phyloP scores from a whole-genome alignment of 1,284 basidiomycete species.

The Sporisorium graminicola region DNA sequence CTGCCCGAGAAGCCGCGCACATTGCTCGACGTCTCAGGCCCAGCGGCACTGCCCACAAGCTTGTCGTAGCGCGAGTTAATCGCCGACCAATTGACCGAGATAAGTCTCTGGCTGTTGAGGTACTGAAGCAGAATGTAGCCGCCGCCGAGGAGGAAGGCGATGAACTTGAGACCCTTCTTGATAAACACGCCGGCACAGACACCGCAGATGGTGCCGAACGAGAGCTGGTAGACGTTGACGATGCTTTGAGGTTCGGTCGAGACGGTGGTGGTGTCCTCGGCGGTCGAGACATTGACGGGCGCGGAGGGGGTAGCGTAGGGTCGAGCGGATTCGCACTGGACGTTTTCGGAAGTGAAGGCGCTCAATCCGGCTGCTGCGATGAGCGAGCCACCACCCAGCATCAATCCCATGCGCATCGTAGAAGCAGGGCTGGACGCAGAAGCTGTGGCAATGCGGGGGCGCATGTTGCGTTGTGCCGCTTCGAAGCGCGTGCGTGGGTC shows the following conservation, averaged over 20 bases:
- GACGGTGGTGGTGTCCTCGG: conserved; percentile 19
- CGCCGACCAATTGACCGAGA: conserved; percentile 84
- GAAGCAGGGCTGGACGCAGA: conserved; percentile 19
- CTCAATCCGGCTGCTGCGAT: conserved; percentile 28
- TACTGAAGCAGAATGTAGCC: conserved; percentile 66
- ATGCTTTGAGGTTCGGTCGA: conserved; percentile 74
- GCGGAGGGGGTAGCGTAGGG: conserved; percentile 31
- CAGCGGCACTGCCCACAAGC: conserved; percentile 78
- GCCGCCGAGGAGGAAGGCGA: conserved; percentile 84
- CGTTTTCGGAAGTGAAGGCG: conserved; percentile 14
- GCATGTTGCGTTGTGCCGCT: neutral
- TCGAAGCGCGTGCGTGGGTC: conserved; percentile 27
- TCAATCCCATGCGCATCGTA: conserved; percentile 22
- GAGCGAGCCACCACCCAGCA: conserved; percentile 38
- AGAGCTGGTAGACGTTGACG: conserved; percentile 83
- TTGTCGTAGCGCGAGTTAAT: conserved; percentile 77
- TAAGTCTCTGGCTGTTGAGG: conserved; percentile 70
- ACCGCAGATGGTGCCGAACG: conserved; percentile 85
- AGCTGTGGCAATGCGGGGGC: conserved; percentile 18
- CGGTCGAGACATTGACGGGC: conserved; percentile 12
- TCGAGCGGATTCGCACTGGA: conserved; percentile 36
- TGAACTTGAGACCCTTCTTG: conserved; percentile 87
- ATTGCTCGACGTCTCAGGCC: conserved; percentile 71
- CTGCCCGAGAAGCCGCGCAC: conserved; percentile 72
- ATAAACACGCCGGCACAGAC: conserved; percentile 91